Base-by-base conservation (phyloP, 2,329 filamentous ascomycete genomes). In the Allantophomopsis cytisporea region DNA sequence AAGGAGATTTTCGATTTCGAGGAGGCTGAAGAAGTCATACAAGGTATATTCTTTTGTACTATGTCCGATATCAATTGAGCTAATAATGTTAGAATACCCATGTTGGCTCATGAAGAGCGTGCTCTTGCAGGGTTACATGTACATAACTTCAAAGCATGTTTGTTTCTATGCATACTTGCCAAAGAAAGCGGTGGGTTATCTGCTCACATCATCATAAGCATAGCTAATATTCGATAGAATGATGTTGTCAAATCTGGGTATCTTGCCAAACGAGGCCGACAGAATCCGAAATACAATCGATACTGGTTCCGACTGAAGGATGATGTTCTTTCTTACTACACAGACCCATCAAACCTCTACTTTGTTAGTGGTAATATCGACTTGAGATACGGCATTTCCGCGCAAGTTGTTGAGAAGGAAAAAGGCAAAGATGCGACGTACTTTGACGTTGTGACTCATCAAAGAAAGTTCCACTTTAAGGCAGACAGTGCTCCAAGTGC, bases 81-180 rank as follows among this genome's bases (percentile, higher is more conserved):
- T 54, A 41, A 55, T 41, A 30, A 5, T 16, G 41, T 14, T 57
- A 76, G 89, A 96, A 64, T 95, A 93, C 56, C 83, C 87, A 7
- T 96, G 89, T 61, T 95, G 86, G 79, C 65, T 96, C 31, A 64
- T 96, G 28, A 87, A 95, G 57, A 94, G 83, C 54, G 86, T 94
- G 35, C 66, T 96, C 21, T 70, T 96, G 7, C 87, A 95, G 55
- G 91, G 91, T 5, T 95, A 91, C 57, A 80, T 98, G 71, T 96
- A 96, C 61, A 84, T 98, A 53, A 96, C 91, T 0, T 70, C 82
- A 44, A 83, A 80, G 50, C 91, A 98, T 56, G 83, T 96, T 44
- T 95, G 88, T 61, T 98, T 96, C 58, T 96, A 95, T 56, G 87
- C 91, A 31, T 95, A 95, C 56, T 71, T 96, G n/a, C 87, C 87